Percentiles rank a stretch among this genome's conserved stretches.
phyloP scores from a whole-genome alignment of 163 green algal species.

The Trebouxia gelatinosa region DNA sequence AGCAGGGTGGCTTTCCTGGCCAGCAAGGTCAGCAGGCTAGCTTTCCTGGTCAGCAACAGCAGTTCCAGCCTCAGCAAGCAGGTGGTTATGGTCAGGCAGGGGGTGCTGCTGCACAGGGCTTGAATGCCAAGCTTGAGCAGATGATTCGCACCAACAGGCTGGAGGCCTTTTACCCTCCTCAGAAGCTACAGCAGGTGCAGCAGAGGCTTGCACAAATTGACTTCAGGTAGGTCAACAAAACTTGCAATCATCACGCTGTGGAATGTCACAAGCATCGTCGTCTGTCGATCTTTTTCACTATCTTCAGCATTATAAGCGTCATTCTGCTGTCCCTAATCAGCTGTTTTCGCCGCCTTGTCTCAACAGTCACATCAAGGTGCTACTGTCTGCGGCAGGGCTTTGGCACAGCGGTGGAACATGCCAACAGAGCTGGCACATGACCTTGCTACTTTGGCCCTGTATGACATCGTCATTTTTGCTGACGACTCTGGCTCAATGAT shows the following conservation, averaged over 20 bases:
- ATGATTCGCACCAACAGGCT: constrained; percentile 38
- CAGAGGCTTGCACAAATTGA: constrained; percentile 3
- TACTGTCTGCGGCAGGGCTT: constrained; percentile 1
- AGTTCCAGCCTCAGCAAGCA: background rate
- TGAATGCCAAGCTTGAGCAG: constrained; percentile 31
- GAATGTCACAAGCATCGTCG: too few species aligned
- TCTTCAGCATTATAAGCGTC: too few species aligned
- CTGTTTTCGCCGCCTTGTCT: too few species aligned
- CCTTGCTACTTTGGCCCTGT: constrained; percentile 43
- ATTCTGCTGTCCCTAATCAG: too few species aligned
- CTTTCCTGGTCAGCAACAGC: background rate
- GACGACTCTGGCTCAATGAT: constrained; percentile 38
- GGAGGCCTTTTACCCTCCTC: constrained; percentile 44
- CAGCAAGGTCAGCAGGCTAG: constrained; percentile 23
- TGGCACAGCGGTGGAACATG: constrained; percentile 39
- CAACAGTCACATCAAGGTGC: too few species aligned
- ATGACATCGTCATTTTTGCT: constrained; percentile 49
- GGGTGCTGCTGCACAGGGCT: constrained; percentile 11
- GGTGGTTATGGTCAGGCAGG: constrained; percentile 11
- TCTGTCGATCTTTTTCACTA: too few species aligned
- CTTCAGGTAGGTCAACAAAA: constrained; percentile 10
- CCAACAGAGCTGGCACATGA: constrained; percentile 43
- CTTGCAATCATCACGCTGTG: too few species aligned
- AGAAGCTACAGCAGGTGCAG: constrained; percentile 7
- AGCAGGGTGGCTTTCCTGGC: background rate